A percentile compares a stretch with the other conserved stretches of the same genome.
These are phyloP conservation scores for Trichoderma sp. DNA, from an alignment of 2,329 filamentous ascomycete genomes.

Conservation along the genomic window DNA sequence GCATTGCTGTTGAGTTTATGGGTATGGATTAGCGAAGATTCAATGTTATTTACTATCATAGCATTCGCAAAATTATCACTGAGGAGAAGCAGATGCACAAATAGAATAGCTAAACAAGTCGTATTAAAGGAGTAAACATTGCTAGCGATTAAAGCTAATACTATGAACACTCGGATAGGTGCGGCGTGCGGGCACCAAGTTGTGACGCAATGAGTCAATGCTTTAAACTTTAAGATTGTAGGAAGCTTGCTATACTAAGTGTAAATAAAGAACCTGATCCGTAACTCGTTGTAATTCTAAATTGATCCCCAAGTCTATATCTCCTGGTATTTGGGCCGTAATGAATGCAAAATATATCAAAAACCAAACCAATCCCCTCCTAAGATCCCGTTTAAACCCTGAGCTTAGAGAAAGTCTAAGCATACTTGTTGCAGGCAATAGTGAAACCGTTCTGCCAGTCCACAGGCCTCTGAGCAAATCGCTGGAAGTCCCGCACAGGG, in stretches of 20 bases:
- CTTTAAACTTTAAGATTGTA: too few relatives aligned
- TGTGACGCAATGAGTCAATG: too few relatives aligned
- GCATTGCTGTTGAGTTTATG: neutral
- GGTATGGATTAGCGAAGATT: neutral
- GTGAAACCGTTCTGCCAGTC: constrained; percentile 3
- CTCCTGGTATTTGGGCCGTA: too few relatives aligned
- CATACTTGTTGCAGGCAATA: neutral
- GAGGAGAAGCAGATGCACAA: neutral
- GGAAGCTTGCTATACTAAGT: too few relatives aligned
- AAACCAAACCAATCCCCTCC: neutral
- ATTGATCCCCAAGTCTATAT: too few relatives aligned
- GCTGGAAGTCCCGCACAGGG: neutral
- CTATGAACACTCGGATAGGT: too few relatives aligned
- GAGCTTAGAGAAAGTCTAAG: neutral
- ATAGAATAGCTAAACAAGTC: neutral
- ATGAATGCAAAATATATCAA: too few relatives aligned
- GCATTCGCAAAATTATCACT: neutral
- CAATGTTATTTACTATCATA: neutral
- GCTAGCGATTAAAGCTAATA: neutral
- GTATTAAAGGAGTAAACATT: neutral
- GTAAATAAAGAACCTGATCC: too few relatives aligned
- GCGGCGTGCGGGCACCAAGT: too few relatives aligned
- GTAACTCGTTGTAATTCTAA: too few relatives aligned
- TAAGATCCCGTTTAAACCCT: neutral
- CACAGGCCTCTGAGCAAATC: neutral